phyloP scores from a whole-genome alignment of 371 early-diverging fungal genomes.

The Cladochytrium tenue region DNA sequence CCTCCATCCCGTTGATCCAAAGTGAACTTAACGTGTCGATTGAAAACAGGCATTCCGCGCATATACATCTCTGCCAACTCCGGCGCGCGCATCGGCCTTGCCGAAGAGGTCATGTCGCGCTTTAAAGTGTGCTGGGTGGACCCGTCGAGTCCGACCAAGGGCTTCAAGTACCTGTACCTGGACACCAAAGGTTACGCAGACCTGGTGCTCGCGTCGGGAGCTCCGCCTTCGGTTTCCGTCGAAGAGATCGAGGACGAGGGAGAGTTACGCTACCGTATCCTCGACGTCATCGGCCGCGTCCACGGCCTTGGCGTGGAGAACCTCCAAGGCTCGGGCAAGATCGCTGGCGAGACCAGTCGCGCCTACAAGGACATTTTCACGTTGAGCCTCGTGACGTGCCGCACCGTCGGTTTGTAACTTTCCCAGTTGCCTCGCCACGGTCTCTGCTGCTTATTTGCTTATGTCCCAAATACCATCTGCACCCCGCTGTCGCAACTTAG shows the following conservation, averaged over 20 bases:
- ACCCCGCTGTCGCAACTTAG: conserved; percentile 23
- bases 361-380: conserved; percentile 98
- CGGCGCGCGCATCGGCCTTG: conserved; percentile 98
- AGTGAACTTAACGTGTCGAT: too few relatives aligned
- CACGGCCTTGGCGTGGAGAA: conserved; percentile 99
- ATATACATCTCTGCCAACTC: conserved; percentile 98
- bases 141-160: conserved; percentile 72
- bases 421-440: not conserved
- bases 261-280: conserved; percentile 79
- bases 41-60: conserved; percentile 75
- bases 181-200: conserved; percentile 63
- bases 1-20: too few relatives aligned
- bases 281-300: conserved; percentile 84
- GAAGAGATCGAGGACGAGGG: conserved; percentile 66
- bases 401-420: conserved; percentile 78
- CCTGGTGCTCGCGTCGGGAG: conserved; percentile 14
- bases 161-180: conserved; percentile 92
- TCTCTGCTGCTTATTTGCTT: conserved; percentile 1
- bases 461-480: too few relatives aligned
- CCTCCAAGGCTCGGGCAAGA: conserved; percentile 94
- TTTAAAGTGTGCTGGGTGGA: conserved; percentile 91
- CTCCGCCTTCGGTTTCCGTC: conserved; percentile 30
- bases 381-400: conserved; percentile 93
- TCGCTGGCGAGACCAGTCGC: conserved; percentile 96
- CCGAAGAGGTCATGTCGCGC: conserved; percentile 83